Base-by-base conservation (phyloP, 208 protist genomes). In the Trypanosoma rangeli region DNA sequence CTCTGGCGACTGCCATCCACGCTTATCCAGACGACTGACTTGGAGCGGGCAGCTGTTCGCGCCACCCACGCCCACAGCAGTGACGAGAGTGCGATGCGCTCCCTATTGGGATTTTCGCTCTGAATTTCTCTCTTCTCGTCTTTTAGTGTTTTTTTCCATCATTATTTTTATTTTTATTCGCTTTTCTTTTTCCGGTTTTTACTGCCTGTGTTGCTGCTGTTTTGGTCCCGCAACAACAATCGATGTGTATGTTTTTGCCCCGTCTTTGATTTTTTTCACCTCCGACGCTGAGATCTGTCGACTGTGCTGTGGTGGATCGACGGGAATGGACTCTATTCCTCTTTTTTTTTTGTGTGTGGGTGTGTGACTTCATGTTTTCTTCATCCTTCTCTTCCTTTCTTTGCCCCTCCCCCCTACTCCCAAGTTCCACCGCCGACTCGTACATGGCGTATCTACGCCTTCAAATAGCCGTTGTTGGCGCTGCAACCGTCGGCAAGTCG, bases 401-500 rank as follows among this genome's bases (percentile, higher is more conserved):
- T 4, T 67, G 8, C 52, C 10, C 29, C 20, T 64, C n/a, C 52
- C 24, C 52, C 52, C 35, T 61, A n/a, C n/a, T 18, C 62, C 61
- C n/a, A 26, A 39, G n/a, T 35, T 3, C 26, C 54, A 39, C 28
- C 37, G 62, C 26, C 39, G n/a, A 68, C 65, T 58, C 42, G 22
- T 65, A 53, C 24, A 97, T 97, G 93, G 93, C 96, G 7, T 69
- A 92, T 35, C 75, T 97, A 29, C 87, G 91, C 24, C 75, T 94
- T 39, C 89, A 89, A 29, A 73, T 97, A 22, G 89, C 85, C 4
- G 85, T 97, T n/a, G 60, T 97, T 48, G 93, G 93, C 46, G 90
- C 92, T 44, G 79, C 88, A 18, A 96, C 93, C 0, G 90, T 91
- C 10, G 93, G 93, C n/a, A 97, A 97, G 74, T 89, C 89, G 22